Conservation (phyloP, 176 grass and related monocot species). For the Oryza glaberrima region DNA sequence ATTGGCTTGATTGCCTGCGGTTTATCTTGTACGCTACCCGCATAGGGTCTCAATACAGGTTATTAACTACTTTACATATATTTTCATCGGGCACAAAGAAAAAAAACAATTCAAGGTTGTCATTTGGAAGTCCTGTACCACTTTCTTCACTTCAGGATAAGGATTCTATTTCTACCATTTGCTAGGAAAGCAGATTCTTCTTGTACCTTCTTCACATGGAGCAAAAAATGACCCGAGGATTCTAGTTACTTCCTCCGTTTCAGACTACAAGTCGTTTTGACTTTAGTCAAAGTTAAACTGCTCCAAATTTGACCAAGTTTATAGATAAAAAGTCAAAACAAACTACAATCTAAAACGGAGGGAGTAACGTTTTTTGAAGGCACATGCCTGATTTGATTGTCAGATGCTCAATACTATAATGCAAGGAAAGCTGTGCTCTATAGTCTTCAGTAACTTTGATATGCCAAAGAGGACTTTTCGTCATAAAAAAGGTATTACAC, state of each 20-base stretch:
- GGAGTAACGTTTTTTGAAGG: neutral
- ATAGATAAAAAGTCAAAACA: no score
- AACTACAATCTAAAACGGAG: no score
- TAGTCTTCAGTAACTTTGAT: neutral
- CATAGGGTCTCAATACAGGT: neutral
- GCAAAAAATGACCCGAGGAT: neutral
- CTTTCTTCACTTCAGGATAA: conserved; percentile 15
- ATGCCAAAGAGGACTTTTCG: conserved; percentile 4
- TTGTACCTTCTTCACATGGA: conserved; percentile 32
- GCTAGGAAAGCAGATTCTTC: conserved; percentile 27
- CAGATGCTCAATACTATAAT: conserved; percentile 10
- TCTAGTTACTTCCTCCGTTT: no score
- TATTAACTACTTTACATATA: neutral
- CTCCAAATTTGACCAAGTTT: no score
- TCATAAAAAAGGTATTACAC: neutral
- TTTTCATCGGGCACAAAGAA: neutral
- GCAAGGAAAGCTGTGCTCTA: neutral
- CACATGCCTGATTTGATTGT: conserved; percentile 32
- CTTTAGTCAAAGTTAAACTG: no score
- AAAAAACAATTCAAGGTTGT: no score
- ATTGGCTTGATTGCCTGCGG: neutral
- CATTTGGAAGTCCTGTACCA: no score
- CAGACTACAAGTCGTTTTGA: neutral
- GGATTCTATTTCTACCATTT: conserved; percentile 20
- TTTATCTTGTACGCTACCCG: no score